These are phyloP conservation scores for Macaranga tanarius DNA, from an alignment of 441 rosid genomes.

Conservation along the genomic window DNA sequence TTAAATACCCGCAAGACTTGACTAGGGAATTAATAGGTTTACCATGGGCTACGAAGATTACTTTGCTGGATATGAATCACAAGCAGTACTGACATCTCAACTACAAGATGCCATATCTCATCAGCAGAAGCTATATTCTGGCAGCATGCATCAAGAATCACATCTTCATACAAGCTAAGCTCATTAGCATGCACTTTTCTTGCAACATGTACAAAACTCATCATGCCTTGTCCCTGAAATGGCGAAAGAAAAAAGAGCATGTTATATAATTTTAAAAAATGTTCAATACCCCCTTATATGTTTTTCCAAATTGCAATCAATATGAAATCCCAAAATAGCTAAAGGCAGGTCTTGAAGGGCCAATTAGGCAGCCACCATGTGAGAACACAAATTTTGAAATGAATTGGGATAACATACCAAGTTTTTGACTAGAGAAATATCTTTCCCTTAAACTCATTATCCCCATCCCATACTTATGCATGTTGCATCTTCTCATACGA, in stretches of 20 bases:
- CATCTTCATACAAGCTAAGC: conserved; percentile 61
- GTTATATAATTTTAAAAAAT: not conserved
- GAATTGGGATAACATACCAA: not conserved
- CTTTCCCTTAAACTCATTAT: not conserved
- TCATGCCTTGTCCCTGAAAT: conserved; percentile 85
- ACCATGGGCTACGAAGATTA: conserved; percentile 84
- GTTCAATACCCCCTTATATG: not conserved
- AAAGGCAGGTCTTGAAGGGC: not conserved
- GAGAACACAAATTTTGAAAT: not conserved
- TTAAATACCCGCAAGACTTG: not conserved
- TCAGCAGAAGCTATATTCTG: conserved; percentile 76
- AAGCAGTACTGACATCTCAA: conserved; percentile 78
- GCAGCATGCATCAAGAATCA: conserved; percentile 86
- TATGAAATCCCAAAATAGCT: not conserved
- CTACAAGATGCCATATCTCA: conserved; percentile 72
- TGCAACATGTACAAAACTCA: conserved; percentile 57
- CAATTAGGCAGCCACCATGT: too few relatives aligned
- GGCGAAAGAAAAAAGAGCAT: conserved; percentile 25
- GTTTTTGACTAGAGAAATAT: not conserved
- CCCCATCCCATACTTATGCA: not conserved
- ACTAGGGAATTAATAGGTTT: conserved; percentile 8
- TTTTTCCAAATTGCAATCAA: not conserved
- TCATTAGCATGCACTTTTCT: conserved; percentile 62
- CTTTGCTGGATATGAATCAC: conserved; percentile 46
- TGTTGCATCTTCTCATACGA: not conserved